These are phyloP conservation scores for Penicillium crystallinum DNA, from an alignment of 495 filamentous ascomycete genomes.

Conservation along the genomic window DNA sequence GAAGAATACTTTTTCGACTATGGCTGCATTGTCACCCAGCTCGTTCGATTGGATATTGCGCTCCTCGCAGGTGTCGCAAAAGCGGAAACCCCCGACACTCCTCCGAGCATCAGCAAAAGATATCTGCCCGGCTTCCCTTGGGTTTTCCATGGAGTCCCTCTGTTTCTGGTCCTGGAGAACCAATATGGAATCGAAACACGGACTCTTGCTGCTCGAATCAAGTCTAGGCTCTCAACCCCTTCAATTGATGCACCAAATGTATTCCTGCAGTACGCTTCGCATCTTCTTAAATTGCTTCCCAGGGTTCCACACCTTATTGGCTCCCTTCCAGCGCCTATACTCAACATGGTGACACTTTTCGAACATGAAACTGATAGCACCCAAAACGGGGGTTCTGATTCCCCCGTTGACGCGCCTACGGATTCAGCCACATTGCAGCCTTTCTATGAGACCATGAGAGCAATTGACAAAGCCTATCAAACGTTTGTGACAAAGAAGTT, in stretches of 20 bases:
- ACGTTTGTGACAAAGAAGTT: slow-evolving; percentile 36
- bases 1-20: slow-evolving; percentile 36
- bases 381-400: background rate
- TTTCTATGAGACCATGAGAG: slow-evolving; percentile 26
- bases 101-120: slow-evolving; percentile 22
- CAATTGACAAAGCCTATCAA: slow-evolving; percentile 32
- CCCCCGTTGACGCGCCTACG: slow-evolving; percentile 12
- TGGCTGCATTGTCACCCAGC: slow-evolving; percentile 30
- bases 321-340: background rate
- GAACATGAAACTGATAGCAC: background rate
- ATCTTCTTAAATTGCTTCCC: background rate
- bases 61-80: slow-evolving; percentile 15
- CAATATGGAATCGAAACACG: slow-evolving; percentile 16
- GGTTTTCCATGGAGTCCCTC: slow-evolving; percentile 33
- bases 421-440: slow-evolving; percentile 15
- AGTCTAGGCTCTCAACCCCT: slow-evolving; percentile 23
- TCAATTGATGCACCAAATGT: slow-evolving; percentile 18
- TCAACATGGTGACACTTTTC: background rate
- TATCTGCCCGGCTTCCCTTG: slow-evolving; percentile 30
- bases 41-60: slow-evolving; percentile 31
- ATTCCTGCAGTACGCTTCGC: background rate
- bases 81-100: slow-evolving; percentile 18
- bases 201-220: slow-evolving; percentile 25
- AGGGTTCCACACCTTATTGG: background rate
- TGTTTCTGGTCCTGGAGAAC: slow-evolving; percentile 26